These are phyloP conservation scores for Cladosporium sp. DNA, from an alignment of 2,329 filamentous ascomycete species.

Conservation along the genomic window DNA sequence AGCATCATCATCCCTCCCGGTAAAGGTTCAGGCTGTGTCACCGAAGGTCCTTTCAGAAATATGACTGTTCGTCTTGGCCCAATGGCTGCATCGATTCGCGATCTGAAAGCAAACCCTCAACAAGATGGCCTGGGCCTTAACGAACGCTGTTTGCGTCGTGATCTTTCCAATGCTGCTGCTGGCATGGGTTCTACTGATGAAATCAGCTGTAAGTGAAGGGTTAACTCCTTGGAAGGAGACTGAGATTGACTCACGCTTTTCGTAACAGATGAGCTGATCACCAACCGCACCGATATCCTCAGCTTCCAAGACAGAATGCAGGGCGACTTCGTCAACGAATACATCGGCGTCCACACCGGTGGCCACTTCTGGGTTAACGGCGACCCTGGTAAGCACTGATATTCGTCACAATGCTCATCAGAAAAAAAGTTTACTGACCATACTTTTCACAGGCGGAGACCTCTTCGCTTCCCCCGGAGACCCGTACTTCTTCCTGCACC, in stretches of 20 bases:
- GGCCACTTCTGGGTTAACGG: conserved; percentile 45
- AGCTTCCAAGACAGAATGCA: conserved; percentile 27
- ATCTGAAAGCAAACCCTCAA: conserved; percentile 27
- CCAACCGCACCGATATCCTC: conserved; percentile 15
- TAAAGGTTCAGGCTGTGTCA: conserved; percentile 51
- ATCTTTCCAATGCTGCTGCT: conserved; percentile 27
- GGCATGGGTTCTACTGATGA: conserved; percentile 15
- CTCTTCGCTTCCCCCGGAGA: conserved; percentile 43
- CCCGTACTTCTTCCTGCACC: conserved; percentile 46
- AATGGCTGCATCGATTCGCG: conserved; percentile 34
- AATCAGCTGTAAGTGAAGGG: conserved; percentile 12
- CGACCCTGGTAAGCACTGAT: conserved; percentile 28
- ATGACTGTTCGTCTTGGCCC: conserved; percentile 45
- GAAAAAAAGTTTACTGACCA: conserved; percentile 14
- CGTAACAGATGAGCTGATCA: conserved; percentile 17
- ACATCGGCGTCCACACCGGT: conserved; percentile 38
- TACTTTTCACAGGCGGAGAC: conserved; percentile 35
- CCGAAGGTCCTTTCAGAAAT: conserved; percentile 47
- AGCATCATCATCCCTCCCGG: conserved; percentile 40
- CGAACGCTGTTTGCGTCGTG: conserved; percentile 35
- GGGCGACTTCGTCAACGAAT: conserved; percentile 16
- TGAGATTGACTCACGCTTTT: neutral
- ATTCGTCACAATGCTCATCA: conserved; percentile 18
- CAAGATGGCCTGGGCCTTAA: conserved; percentile 28
- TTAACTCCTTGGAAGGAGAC: neutral